These are phyloP conservation scores for Suillus bovinus DNA, from an alignment of 768 basidiomycete species.

Conservation along the genomic window DNA sequence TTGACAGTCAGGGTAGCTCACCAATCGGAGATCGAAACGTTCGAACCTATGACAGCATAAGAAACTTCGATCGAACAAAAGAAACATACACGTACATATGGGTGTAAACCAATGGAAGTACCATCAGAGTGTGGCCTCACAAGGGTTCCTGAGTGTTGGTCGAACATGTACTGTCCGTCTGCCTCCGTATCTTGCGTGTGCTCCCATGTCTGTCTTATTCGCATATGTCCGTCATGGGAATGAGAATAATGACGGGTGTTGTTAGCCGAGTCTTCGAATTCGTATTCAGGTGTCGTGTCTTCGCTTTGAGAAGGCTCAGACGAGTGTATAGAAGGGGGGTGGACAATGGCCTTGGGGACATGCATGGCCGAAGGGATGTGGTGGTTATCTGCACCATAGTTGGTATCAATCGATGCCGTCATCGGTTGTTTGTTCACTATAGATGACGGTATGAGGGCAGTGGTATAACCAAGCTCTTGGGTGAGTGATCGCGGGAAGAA, in stretches of 20 bases:
- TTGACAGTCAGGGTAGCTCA: constrained; percentile 12
- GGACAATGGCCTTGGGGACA: constrained; percentile 25
- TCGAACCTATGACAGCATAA: constrained; percentile 27
- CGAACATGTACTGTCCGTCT: constrained; percentile 22
- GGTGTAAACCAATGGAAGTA: constrained; percentile 24
- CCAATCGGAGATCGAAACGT: constrained; percentile 34
- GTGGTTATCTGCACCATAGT: constrained; percentile 8
- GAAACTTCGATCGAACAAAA: not conserved
- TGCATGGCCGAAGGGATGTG: constrained; percentile 25
- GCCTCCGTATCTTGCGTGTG: constrained; percentile 13
- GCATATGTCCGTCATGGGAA: constrained; percentile 26
- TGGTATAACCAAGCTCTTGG: constrained; percentile 62
- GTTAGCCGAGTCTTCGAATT: constrained; percentile 33
- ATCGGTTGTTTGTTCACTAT: constrained; percentile 28
- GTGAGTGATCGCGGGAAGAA: constrained; percentile 79
- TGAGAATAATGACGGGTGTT: constrained; percentile 16
- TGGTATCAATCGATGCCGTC: constrained; percentile 25
- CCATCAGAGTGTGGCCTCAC: constrained; percentile 34
- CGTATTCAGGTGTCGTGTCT: constrained; percentile 41
- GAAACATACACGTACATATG: constrained; percentile 27
- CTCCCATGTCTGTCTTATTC: constrained; percentile 24
- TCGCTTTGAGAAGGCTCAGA: constrained; percentile 27
- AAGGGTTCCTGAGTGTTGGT: constrained; percentile 26
- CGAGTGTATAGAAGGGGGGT: constrained; percentile 15
- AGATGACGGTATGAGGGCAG: constrained; percentile 27